Evolutionary conservation across 2,329 filamentous ascomycete genomes (phyloP), one percentile per base, ranked within the genome.

Genomic region (Geosmithia flava): DNA sequence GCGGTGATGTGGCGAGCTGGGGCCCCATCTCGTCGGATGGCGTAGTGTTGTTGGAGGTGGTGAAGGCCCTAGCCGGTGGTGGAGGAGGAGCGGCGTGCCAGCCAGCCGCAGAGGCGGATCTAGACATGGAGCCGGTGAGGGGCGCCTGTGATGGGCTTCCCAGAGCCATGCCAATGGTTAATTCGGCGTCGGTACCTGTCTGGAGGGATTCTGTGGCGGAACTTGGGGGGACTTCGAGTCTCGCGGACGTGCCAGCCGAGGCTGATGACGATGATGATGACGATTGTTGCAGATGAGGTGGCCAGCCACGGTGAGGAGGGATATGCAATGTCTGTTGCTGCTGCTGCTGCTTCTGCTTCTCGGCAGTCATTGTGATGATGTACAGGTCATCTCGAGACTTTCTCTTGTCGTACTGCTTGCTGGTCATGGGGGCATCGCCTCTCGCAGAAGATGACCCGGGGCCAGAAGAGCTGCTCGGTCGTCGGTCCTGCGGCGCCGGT

Each of bases 141-240:
- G 48, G 33, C 16, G 65, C 62, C 40, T 68, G 67, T n/a, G 71
- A 67, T 20, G 85, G 85, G 56, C 83, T 88, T 30, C 84, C 85
- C 49, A 88, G 65, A 1, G 85, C 85, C 72, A 89, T 81, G 10
- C 85, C 85, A 52, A 89, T 88, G 54, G 68, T 71, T 51, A 50
- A 27, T 27, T 27, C 23, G 23, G 23, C 23, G 4, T 27, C 23
- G 4, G 23, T 8, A 8, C 23, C 23, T 8, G 23, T 27, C 23
- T 27, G 23, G 23, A 27, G 4, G 23, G 23, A 27, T 27, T 27
- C 23, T 27, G 23, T 27, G 23, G 8, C 23, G 23, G 23, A 27
- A 27, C 23, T 8, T 27, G 23, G 23, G 23, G 23, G 8, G 23
- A 13, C 53, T 45, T 16, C 41, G 17, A 19, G 13, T 16, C 44